Evolutionary conservation across 108 stramenopile species (phyloP), one percentile per base, ranked within the genome.

Genomic region (Stephanodiscus triporus): DNA sequence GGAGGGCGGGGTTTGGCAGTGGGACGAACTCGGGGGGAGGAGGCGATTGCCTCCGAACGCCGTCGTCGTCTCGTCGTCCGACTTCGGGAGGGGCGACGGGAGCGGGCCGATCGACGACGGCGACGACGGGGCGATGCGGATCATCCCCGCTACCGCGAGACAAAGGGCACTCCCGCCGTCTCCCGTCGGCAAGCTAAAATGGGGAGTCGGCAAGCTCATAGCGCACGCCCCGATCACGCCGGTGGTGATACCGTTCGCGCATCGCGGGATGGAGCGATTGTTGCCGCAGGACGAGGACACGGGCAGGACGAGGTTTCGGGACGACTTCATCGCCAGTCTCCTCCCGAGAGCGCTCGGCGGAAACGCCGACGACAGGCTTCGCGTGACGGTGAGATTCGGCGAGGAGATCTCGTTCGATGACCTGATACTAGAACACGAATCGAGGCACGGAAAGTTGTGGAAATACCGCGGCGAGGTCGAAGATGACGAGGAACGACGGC

Each of bases 151-250:
- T 10, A 78, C 77, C 9, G 60, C 27, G 43, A 0, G 32, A 48
- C 77, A 78, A 2, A 60, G 54, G 50, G 64, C 68, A 48, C 56
- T 69, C n/a, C 72, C 70, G 59, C 57, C 49, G 34, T 64, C 84
- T 20, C 50, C 34, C 70, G 19, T 55, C 20, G 74, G 89, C 8
- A 84, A 85, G 23, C 68, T 92, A 47, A 89, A 89, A 82, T 90
- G 89, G 89, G 91, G 91, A 8, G 85, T 89, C 6, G 91, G 89
- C 13, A 90, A 90, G 71, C 62, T 90, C 26, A 87, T 92, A 36
- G 89, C 89, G n/a, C 87, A 92, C 75, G 82, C 89, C 13, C 86
- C 83, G 23, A 50, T 73, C 6, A 71, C 73, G 32, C 86, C 89
- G 23, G 43, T 68, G 38, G 88, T 92, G 10, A 80, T 92, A 22